Conservation (phyloP, 805 yeast species). For the Kodamaea lidongshanica region DNA sequence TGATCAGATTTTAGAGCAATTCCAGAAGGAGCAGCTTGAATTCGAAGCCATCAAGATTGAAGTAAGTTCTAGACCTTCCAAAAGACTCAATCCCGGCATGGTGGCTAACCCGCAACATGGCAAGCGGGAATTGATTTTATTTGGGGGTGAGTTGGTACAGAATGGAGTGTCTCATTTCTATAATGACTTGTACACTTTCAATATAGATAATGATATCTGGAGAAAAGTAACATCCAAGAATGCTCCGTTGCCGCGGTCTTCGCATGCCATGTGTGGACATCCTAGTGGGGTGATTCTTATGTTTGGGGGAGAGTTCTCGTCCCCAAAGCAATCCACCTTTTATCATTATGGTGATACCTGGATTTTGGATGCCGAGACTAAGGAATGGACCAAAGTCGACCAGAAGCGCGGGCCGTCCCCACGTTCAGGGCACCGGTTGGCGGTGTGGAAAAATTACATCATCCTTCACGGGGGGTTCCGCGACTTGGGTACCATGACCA, state of each 20-base stretch:
- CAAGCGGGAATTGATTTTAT: conserved; percentile 69
- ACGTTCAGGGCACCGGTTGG: conserved; percentile 87
- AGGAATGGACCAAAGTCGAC: conserved; percentile 89
- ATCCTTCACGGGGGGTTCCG: conserved; percentile 88
- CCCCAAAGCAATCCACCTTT: conserved; percentile 92
- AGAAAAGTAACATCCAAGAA: conserved; percentile 71
- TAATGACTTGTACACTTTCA: conserved; percentile 72
- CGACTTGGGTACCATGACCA: conserved; percentile 77
- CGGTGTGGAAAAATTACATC: conserved; percentile 86
- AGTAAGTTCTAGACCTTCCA: conserved; percentile 53
- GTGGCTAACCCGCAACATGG: conserved; percentile 71
- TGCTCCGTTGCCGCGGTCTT: conserved; percentile 86
- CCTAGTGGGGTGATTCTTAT: conserved; percentile 80
- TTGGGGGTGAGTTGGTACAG: conserved; percentile 79
- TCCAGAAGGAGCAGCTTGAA: conserved; percentile 72
- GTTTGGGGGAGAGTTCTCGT: conserved; percentile 96
- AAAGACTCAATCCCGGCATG: conserved; percentile 68
- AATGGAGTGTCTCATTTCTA: conserved; percentile 57
- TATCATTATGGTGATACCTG: conserved; percentile 96
- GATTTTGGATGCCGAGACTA: conserved; percentile 76
- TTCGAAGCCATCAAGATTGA: conserved; percentile 67
- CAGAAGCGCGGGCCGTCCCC: conserved; percentile 70
- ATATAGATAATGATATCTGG: conserved; percentile 79
- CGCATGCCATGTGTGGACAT: conserved; percentile 90
- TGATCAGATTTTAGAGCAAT: conserved; percentile 73